Evolutionary conservation across 768 basidiomycete genomes (phyloP).

Genomic region (Rhodotorula toruloides): DNA sequence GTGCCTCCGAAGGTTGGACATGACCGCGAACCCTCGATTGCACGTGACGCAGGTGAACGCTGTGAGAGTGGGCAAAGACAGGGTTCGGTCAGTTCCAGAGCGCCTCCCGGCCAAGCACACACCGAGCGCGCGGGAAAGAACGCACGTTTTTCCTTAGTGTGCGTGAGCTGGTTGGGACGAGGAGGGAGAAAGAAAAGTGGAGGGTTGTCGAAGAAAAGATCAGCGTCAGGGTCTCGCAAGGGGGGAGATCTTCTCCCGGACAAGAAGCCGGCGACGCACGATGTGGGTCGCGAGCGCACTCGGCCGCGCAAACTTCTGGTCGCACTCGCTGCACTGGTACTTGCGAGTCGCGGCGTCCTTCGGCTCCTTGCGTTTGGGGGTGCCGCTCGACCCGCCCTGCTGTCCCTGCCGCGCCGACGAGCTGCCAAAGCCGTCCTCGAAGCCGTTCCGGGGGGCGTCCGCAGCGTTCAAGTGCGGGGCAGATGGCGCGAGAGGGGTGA

Average conservation of each 20-base stretch:
- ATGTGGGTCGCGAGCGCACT: conserved; percentile 16
- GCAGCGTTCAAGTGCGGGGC: too few species aligned
- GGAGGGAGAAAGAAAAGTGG: too few species aligned
- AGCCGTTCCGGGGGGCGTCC: too few species aligned
- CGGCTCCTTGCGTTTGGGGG: background rate
- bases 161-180: background rate
- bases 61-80: background rate
- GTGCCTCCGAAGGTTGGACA: conserved; percentile 18
- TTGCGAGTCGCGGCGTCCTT: conserved; percentile 8
- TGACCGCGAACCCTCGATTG: conserved; percentile 12
- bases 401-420: background rate
- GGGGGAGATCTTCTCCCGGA: too few species aligned
- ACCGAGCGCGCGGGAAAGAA: background rate
- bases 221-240: too few species aligned
- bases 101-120: too few species aligned
- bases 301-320: conserved; percentile 12
- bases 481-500: too few species aligned
- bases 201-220: background rate
- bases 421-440: background rate
- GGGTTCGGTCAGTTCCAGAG: too few species aligned
- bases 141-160: conserved; percentile 20
- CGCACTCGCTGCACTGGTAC: conserved; percentile 16
- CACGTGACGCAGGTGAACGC: conserved; percentile 13
- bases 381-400: background rate
- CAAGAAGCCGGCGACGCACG: too few species aligned